Conservation (phyloP, 2,329 filamentous ascomycete genomes). For the Colletotrichum somersetense region DNA sequence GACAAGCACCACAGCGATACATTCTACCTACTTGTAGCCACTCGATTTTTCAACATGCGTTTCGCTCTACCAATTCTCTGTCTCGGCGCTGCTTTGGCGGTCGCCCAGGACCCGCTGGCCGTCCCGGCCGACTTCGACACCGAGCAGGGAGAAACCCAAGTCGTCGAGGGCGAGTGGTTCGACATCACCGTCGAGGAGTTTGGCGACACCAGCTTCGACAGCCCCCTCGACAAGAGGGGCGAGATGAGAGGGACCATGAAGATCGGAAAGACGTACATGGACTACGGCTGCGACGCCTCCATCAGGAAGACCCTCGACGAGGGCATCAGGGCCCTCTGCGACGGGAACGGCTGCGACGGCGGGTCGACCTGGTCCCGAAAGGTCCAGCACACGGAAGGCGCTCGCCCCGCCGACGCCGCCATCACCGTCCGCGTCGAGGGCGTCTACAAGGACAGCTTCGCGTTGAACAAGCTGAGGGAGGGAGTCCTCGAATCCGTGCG, state of each 20-base stretch:
- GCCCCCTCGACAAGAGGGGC: neutral
- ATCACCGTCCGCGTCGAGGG: neutral
- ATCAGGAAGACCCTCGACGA: neutral
- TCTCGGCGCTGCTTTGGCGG: neutral
- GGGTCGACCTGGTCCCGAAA: neutral
- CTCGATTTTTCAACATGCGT: neutral
- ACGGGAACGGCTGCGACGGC: neutral
- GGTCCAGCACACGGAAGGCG: neutral
- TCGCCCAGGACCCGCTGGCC: neutral
- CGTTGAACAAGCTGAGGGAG: neutral
- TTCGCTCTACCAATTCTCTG: neutral
- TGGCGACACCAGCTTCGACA: neutral
- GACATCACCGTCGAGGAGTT: neutral
- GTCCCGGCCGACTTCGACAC: neutral
- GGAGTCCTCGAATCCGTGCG: neutral
- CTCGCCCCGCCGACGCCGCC: neutral
- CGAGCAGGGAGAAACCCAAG: neutral
- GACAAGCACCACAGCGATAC: neutral
- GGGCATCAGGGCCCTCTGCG: neutral
- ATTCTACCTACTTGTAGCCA: neutral
- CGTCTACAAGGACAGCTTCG: neutral
- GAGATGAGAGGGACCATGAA: neutral
- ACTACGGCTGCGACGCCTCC: conserved; percentile 2
- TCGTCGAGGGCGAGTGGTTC: neutral
- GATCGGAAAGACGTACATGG: neutral